Evolutionary conservation across 139 green algal genomes (phyloP), one percentile per base, ranked within the genome.

Genomic region (Limnomonas spitsbergensis): DNA sequence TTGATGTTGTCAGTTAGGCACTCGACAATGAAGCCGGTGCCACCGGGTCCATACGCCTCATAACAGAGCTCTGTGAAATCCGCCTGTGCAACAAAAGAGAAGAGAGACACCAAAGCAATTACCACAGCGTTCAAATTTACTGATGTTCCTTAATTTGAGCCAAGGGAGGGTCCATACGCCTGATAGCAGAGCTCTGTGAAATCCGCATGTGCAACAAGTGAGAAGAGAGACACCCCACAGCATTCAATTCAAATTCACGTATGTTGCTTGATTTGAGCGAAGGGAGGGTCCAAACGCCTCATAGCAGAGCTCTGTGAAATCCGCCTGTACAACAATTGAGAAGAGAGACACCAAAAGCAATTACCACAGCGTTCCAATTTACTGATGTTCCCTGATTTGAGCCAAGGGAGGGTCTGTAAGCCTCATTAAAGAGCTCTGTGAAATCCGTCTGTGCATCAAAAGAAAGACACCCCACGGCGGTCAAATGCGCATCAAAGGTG

Each of bases 1-100:
- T 97, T 97, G 32, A 96, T 78, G 81, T 98, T 98, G 88, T 98
- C 94, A 3, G 94, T 98, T 0, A 98, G 83, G 66, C 85, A 93
- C 61, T 97, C 92, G 29, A 96, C 85, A 4, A 98, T 78, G 47
- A 98, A 95, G 4, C 93, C 94, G n/a, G 92, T 94, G 47, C 94
- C 94, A 3, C 91, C 91, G 27, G 88, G 83, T 1, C 83, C 83
- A 54, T 80, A 85, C 32, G 83, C 86, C 73, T 93, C 92, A 68
- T 93, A 96, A 2, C 77, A 85, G 36, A 95, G 74, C 71, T 98
- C 92, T 40, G 86, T 76, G 81, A 88, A 97, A 77, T 96, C 92
- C 0, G 88, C 91, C 66, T 80, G 72, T n/a, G n/a, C n/a, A n/a
- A n/a, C 34, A 61, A 61, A 20, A 20, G 14, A 61, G 14, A 61